These are phyloP conservation scores for Pseudocercospora fuligena DNA, from an alignment of 2,329 filamentous ascomycete species.

Conservation along the genomic window DNA sequence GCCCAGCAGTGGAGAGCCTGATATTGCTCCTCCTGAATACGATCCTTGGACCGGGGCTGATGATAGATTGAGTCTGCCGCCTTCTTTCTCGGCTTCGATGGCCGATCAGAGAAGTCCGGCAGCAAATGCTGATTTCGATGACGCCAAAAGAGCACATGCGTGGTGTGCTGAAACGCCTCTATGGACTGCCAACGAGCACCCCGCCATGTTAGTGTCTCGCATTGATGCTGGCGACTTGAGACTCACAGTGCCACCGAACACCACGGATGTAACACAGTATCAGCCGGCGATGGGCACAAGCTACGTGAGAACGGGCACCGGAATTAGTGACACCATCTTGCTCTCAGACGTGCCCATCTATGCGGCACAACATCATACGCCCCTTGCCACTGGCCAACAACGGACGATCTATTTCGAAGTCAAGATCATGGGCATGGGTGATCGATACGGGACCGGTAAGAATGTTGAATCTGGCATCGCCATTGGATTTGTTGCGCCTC, in stretches of 20 bases:
- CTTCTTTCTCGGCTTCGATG: conserved; percentile 56
- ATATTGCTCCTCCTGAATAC: conserved; percentile 58
- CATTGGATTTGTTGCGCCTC: conserved; percentile 72
- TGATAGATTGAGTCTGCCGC: conserved; percentile 76
- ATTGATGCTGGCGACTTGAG: conserved; percentile 57
- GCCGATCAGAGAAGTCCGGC: conserved; percentile 66
- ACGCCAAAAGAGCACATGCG: conserved; percentile 66
- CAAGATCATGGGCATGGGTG: conserved; percentile 55
- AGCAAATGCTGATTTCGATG: conserved; percentile 69
- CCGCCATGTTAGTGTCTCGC: conserved; percentile 48
- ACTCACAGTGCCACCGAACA: conserved; percentile 51
- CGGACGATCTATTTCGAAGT: conserved; percentile 76
- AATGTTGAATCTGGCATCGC: conserved; percentile 61
- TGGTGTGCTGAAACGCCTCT: conserved; percentile 70
- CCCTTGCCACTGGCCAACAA: conserved; percentile 53
- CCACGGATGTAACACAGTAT: conserved; percentile 50
- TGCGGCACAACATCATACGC: conserved; percentile 62
- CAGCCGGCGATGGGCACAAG: conserved; percentile 59
- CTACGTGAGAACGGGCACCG: conserved; percentile 37
- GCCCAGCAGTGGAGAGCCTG: conserved; percentile 20
- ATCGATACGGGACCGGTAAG: conserved; percentile 32
- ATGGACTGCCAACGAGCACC: conserved; percentile 52
- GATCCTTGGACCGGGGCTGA: conserved; percentile 77
- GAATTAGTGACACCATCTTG: conserved; percentile 65
- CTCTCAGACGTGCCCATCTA: conserved; percentile 73